These are phyloP conservation scores for Orbilia quercus DNA, from an alignment of 2,329 filamentous ascomycete genomes.

Conservation along the genomic window DNA sequence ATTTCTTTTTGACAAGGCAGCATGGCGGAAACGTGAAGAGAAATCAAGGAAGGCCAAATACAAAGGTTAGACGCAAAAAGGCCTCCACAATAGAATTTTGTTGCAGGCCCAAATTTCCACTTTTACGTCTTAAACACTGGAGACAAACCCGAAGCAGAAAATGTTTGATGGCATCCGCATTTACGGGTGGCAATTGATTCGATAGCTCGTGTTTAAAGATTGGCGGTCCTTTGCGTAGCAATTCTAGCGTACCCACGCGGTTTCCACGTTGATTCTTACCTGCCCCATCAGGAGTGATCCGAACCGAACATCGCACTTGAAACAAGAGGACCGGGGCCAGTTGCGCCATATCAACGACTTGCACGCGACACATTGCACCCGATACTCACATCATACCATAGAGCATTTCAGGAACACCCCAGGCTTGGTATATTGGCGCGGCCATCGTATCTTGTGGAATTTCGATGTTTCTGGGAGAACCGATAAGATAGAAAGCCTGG, in stretches of 20 bases:
- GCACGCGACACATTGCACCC: conserved; percentile 2
- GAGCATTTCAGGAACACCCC: not conserved
- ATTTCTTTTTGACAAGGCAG: not conserved
- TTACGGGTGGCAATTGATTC: conserved; percentile 22
- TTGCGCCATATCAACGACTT: conserved; percentile 27
- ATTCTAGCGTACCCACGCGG: conserved; percentile 46
- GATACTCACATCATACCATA: not conserved
- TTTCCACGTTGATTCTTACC: conserved; percentile 26
- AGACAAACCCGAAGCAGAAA: conserved; percentile 4
- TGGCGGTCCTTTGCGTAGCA: conserved; percentile 1
- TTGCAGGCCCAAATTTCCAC: not conserved
- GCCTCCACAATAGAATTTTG: not conserved
- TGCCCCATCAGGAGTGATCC: conserved; percentile 36
- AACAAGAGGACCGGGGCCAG: conserved; percentile 25
- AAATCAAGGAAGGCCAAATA: not conserved
- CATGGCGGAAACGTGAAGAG: conserved; percentile 7
- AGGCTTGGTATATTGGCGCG: too few species aligned
- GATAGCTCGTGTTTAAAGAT: not conserved
- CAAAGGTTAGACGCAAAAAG: too few species aligned
- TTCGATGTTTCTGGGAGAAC: too few species aligned
- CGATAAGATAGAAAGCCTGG: too few species aligned
- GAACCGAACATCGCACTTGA: conserved; percentile 21
- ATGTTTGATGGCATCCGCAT: conserved; percentile 2
- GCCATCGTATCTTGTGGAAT: too few species aligned
- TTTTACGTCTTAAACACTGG: not conserved